Conservation (phyloP, 108 stramenopile species). For the Cyclostephanos invisitatus region DNA sequence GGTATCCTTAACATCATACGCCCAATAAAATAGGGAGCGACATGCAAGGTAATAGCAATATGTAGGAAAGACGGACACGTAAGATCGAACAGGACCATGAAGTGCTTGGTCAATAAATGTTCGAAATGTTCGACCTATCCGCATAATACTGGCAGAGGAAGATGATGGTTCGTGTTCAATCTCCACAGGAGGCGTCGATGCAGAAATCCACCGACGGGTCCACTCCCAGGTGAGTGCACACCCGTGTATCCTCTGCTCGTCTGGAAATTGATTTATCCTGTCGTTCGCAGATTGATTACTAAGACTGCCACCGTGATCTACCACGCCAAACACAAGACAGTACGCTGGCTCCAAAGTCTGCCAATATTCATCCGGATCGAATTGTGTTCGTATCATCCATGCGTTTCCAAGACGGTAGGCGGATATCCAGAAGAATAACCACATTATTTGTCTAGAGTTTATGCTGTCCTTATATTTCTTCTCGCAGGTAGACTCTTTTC, state of each 20-base stretch:
- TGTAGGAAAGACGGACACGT: constrained; percentile 78
- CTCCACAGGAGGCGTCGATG: constrained; percentile 1
- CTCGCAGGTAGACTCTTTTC: neutral
- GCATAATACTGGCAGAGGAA: neutral
- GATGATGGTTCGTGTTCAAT: neutral
- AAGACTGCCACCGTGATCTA: neutral
- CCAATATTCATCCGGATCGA: constrained; percentile 92
- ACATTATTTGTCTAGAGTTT: constrained; percentile 1
- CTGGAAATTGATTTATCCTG: neutral
- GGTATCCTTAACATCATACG: constrained; percentile 2
- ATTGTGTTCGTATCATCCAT: constrained; percentile 77
- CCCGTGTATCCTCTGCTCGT: constrained; percentile 28
- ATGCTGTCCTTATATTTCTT: neutral
- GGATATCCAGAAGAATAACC: constrained; percentile 36
- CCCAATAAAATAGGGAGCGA: constrained; percentile 44
- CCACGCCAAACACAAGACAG: constrained; percentile 61
- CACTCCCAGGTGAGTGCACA: constrained; percentile 89
- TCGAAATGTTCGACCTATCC: constrained; percentile 5
- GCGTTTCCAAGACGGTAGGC: constrained; percentile 61
- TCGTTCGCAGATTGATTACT: neutral
- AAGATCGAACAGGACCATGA: constrained; percentile 79
- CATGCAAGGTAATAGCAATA: constrained; percentile 63
- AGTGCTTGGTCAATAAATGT: constrained; percentile 39
- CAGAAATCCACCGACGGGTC: constrained; percentile 60
- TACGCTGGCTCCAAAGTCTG: constrained; percentile 91